A percentile compares a stretch with the other conserved stretches of the same genome.
Evolutionary conservation across 1,284 basidiomycete genomes (phyloP).

Genomic region (Sutorius eximius): DNA sequence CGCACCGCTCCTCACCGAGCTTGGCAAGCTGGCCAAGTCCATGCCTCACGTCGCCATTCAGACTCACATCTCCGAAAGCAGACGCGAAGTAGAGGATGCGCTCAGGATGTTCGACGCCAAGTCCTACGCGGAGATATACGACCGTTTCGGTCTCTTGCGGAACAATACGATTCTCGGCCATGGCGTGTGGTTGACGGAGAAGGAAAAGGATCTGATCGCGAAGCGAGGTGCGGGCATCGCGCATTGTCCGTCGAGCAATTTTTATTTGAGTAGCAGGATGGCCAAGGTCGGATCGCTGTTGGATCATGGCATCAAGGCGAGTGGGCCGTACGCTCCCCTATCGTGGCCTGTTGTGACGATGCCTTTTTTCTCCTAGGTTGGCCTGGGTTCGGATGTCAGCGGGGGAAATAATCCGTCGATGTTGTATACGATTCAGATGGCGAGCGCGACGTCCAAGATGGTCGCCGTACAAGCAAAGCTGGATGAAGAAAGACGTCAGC

Average conservation of each 20-base stretch:
- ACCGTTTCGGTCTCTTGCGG: conserved; percentile 72
- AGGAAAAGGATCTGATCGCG: conserved; percentile 74
- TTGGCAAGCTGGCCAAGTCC: conserved; percentile 52
- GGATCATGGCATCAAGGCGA: conserved; percentile 83
- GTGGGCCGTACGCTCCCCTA: neutral
- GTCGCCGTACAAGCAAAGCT: conserved; percentile 43
- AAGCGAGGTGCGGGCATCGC: conserved; percentile 72
- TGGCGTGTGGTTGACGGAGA: conserved; percentile 72
- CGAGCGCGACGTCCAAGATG: conserved; percentile 80
- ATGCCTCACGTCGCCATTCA: conserved; percentile 74
- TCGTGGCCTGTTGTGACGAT: too few species aligned
- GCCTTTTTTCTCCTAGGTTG: conserved; percentile 51
- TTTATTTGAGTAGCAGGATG: conserved; percentile 84
- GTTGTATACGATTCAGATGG: conserved; percentile 75
- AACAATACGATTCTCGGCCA: conserved; percentile 86
- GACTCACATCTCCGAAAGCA: conserved; percentile 90
- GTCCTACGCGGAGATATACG: conserved; percentile 80
- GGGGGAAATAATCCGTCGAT: conserved; percentile 86
- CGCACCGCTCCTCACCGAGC: conserved; percentile 56
- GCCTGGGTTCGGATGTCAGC: conserved; percentile 86
- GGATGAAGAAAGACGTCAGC: conserved; percentile 13
- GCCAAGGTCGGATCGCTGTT: conserved; percentile 79
- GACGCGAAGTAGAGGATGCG: conserved; percentile 68
- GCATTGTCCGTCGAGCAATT: conserved; percentile 92
- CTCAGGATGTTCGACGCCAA: conserved; percentile 63